Evolutionary conservation across 169 alveolate genomes (phyloP), one percentile per base, ranked within the genome.

Genomic region (Eimeria tenella): DNA sequence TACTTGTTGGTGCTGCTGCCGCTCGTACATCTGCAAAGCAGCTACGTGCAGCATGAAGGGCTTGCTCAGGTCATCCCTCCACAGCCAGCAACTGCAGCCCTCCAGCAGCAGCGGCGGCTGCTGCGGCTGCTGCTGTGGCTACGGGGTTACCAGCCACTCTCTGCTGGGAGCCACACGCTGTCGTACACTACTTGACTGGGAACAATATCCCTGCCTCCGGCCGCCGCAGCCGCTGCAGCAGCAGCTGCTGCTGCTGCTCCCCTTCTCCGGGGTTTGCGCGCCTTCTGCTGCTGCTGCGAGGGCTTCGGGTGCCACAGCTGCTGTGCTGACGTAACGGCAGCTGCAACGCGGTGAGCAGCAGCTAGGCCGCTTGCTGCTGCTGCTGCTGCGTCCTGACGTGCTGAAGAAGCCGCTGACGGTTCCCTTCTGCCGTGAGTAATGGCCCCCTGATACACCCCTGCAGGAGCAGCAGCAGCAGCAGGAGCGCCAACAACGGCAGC

Each of bases 101-200:
- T 31, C 42, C 42, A 31, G 42, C 42, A 31, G 42, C 42, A 31
- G 42, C 42, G 2, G 42, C 42, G 2, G 42, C 42, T 1, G 42
- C 42, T 31, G 42, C 4, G 0, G 42, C 42, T 31, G 42, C 42
- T 31, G 42, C 42, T 31, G 42, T 31, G 42, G 19, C 68, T 17
- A 58, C 19, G 68, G 68, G 1, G 11, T 17, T 58, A 58, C 68
- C 68, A 58, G 11, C 68, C 68, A 17, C 68, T 58, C 68, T 58
- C 68, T 58, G 68, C 68, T 58, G 68, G 68, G 1, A 58, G 68
- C 68, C 68, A 58, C 68, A 58, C 68, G 68, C 68, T 58, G 68
- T 58, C 68, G 19, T 58, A 58, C 68, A 58, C 68, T 1, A 58
- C 68, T 17, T 58, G 68, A 17, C 68, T 58, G 68, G 68, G 68